Conservation (phyloP, 495 filamentous ascomycete species). For the Penicillium taxi region DNA sequence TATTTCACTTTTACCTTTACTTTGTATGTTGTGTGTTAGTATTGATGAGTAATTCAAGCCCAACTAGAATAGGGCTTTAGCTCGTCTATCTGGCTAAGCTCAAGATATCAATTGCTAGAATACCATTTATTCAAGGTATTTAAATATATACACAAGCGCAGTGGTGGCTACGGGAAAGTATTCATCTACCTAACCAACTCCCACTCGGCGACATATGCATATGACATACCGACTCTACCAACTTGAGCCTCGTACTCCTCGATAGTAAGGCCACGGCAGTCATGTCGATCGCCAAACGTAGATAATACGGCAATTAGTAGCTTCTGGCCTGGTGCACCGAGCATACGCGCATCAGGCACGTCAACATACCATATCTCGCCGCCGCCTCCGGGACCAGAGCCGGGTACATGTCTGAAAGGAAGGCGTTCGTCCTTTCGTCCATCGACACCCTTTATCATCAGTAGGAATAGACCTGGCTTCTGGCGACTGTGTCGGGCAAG, state of each 20-base stretch:
- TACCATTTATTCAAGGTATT: too few relatives aligned
- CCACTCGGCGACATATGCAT: constrained; percentile 59
- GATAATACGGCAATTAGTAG: constrained; percentile 55
- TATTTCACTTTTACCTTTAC: too few relatives aligned
- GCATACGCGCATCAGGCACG: constrained; percentile 47
- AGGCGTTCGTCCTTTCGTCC: constrained; percentile 60
- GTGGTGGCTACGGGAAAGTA: too few relatives aligned
- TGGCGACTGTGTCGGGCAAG: constrained; percentile 54
- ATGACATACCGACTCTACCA: constrained; percentile 53
- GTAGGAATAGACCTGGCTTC: constrained; percentile 54
- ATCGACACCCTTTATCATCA: constrained; percentile 58
- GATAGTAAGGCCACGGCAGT: constrained; percentile 59
- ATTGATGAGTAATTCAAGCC: too few relatives aligned
- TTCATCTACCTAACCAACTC: constrained; percentile 52
- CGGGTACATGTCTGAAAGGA: constrained; percentile 41
- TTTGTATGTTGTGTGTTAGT: too few relatives aligned
- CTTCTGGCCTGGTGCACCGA: constrained; percentile 64
- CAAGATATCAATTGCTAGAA: too few relatives aligned
- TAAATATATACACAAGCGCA: too few relatives aligned
- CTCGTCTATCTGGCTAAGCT: too few relatives aligned
- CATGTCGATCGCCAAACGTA: constrained; percentile 49
- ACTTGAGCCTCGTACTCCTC: constrained; percentile 56
- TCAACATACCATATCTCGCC: constrained; percentile 71
- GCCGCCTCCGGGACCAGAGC: constrained; percentile 45
- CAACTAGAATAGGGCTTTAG: too few relatives aligned